Evolutionary conservation across 371 early-diverging fungal species (phyloP).

Genomic region (Mortierella sp.): DNA sequence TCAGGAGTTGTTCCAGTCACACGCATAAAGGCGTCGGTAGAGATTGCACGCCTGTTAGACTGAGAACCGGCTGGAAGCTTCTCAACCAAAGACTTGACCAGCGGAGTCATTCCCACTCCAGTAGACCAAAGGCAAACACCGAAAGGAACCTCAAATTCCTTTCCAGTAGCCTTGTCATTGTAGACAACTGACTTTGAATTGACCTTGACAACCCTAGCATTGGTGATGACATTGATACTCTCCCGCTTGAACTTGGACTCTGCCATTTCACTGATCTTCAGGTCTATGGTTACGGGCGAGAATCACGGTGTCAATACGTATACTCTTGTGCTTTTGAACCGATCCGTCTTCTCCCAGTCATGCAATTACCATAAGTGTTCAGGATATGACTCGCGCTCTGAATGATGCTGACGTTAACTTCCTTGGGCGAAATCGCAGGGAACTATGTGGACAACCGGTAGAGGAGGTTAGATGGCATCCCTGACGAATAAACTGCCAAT

Average conservation of each 20-base stretch:
- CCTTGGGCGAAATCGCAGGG: conserved; percentile 69
- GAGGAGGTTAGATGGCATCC: neutral
- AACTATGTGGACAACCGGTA: conserved; percentile 52
- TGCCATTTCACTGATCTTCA: conserved; percentile 63
- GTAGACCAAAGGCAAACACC: conserved; percentile 90
- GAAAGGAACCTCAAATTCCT: conserved; percentile 64
- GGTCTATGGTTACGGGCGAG: conserved; percentile 9
- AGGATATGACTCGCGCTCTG: conserved; percentile 84
- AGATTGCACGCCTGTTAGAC: conserved; percentile 70
- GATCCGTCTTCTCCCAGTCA: too few species aligned
- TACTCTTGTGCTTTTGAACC: too few species aligned
- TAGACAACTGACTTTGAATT: conserved; percentile 60
- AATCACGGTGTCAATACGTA: neutral
- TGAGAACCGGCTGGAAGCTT: conserved; percentile 64
- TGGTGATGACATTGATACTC: conserved; percentile 78
- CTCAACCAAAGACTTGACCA: conserved; percentile 72
- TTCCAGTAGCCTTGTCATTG: conserved; percentile 56
- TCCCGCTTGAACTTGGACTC: conserved; percentile 79
- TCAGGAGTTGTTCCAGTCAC: conserved; percentile 71
- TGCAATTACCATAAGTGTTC: conserved; percentile 77
- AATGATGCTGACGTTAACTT: conserved; percentile 74
- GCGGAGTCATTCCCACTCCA: conserved; percentile 69
- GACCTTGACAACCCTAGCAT: conserved; percentile 76
- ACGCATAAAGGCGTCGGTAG: conserved; percentile 78
- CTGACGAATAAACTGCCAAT: neutral